These are phyloP conservation scores for Endocalyx cinctus DNA, from an alignment of 2,329 filamentous ascomycete species.

Conservation along the genomic window DNA sequence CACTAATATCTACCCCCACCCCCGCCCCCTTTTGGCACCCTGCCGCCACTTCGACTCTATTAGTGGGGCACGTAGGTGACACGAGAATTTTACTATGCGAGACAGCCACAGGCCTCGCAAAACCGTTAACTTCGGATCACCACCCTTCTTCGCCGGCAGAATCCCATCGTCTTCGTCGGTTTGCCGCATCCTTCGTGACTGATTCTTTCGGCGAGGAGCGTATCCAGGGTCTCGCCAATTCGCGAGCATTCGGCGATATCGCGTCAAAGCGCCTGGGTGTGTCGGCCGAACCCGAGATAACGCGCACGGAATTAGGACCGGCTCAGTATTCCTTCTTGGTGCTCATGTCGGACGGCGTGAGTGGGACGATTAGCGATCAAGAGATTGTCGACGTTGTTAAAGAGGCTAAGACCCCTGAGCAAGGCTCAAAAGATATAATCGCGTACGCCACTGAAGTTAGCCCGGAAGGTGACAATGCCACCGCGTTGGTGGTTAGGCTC, in stretches of 20 bases:
- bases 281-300: constrained; percentile 87
- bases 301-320: constrained; percentile 70
- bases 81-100: constrained; percentile 87
- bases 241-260: constrained; percentile 90
- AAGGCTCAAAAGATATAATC: constrained; percentile 74
- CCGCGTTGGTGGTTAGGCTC: constrained; percentile 61
- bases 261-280: constrained; percentile 88
- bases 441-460: constrained; percentile 85
- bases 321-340: constrained; percentile 88
- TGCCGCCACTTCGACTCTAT: constrained; percentile 72
- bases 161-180: constrained; percentile 76
- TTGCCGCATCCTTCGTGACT: constrained; percentile 78
- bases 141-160: constrained; percentile 86
- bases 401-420: constrained; percentile 85
- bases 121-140: constrained; percentile 84
- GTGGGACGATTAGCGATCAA: constrained; percentile 80
- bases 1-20: constrained; percentile 86
- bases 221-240: constrained; percentile 89
- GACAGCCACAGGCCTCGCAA: constrained; percentile 73
- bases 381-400: constrained; percentile 96
- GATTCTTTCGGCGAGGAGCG: constrained; percentile 98
- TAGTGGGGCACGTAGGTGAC: constrained; percentile 90
- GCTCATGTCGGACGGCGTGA: constrained; percentile 84
- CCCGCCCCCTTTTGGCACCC: constrained; percentile 95
- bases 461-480: constrained; percentile 62